Percentiles rank a stretch among this genome's conserved stretches.
Conservation (phyloP, 441 rosid genomes). For the Mallotus japonicus region DNA sequence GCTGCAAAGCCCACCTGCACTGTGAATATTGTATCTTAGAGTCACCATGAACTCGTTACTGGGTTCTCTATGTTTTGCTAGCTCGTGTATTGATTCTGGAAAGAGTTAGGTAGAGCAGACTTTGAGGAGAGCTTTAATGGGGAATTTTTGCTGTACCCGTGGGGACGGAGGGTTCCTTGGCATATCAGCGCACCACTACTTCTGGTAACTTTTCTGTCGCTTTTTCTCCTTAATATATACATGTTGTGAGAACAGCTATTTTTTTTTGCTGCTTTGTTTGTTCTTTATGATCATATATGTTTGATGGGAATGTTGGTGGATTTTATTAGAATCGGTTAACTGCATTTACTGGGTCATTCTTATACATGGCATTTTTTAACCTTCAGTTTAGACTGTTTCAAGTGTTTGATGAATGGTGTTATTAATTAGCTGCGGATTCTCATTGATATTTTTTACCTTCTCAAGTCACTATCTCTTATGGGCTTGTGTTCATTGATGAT, state of each 20-base stretch:
- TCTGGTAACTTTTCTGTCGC: conserved; percentile 2
- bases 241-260: not conserved
- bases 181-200: not conserved
- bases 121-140: not conserved
- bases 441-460: not conserved
- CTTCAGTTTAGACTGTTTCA: no score
- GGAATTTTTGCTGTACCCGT: not conserved
- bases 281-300: no score
- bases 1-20: no score
- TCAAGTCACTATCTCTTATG: not conserved
- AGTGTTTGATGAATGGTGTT: no score
- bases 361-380: no score
- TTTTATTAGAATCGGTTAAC: no score
- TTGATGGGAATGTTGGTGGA: no score
- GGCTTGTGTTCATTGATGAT: not conserved
- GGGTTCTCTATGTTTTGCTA: not conserved
- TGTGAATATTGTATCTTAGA: no score
- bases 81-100: no score
- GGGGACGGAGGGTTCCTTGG: not conserved
- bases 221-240: not conserved
- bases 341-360: no score
- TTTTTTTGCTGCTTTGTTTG: not conserved
- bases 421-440: not conserved
- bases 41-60: no score
- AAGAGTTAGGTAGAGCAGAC: no score